Percentiles rank a stretch among this genome's conserved stretches.
Evolutionary conservation across 108 stramenopile genomes (phyloP).

Genomic region (Conticribra weissflogii): DNA sequence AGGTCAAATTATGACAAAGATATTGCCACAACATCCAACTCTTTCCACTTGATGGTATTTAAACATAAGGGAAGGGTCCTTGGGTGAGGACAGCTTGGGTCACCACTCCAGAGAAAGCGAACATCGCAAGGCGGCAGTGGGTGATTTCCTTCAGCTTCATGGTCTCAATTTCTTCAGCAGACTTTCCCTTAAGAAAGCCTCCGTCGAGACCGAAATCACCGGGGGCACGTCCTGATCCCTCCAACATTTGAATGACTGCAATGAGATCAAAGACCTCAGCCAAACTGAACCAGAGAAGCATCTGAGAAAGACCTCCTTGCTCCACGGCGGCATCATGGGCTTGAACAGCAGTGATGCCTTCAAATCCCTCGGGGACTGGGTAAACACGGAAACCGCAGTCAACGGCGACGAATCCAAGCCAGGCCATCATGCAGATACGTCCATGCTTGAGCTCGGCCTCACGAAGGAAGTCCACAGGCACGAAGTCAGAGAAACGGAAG

Average conservation of each 20-base stretch:
- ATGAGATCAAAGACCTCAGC: constrained; percentile 76
- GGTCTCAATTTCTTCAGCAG: constrained; percentile 67
- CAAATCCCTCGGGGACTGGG: constrained; percentile 76
- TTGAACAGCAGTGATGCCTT: constrained; percentile 75
- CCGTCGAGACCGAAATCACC: constrained; percentile 94
- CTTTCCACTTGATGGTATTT: constrained; percentile 20
- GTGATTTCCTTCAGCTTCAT: constrained; percentile 89
- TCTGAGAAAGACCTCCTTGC: constrained; percentile 88
- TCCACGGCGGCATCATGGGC: constrained; percentile 82
- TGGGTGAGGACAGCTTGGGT: constrained; percentile 93
- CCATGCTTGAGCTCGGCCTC: constrained; percentile 97
- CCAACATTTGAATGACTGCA: constrained; percentile 84
- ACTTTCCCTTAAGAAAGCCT: constrained; percentile 81
- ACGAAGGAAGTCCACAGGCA: constrained; percentile 92
- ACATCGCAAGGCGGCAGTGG: constrained; percentile 92
- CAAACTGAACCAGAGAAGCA: constrained; percentile 75
- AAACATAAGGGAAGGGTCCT: constrained; percentile 86
- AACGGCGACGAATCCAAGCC: constrained; percentile 88
- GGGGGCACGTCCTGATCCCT: constrained; percentile 92
- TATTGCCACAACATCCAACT: not conserved
- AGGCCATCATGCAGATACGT: constrained; percentile 94
- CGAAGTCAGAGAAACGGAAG: constrained; percentile 86
- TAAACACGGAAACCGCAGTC: constrained; percentile 82
- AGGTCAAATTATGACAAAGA: not conserved
- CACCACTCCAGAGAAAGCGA: constrained; percentile 89